These are phyloP conservation scores for Xerocomellus intermedius DNA, from an alignment of 768 basidiomycete genomes.

Conservation along the genomic window DNA sequence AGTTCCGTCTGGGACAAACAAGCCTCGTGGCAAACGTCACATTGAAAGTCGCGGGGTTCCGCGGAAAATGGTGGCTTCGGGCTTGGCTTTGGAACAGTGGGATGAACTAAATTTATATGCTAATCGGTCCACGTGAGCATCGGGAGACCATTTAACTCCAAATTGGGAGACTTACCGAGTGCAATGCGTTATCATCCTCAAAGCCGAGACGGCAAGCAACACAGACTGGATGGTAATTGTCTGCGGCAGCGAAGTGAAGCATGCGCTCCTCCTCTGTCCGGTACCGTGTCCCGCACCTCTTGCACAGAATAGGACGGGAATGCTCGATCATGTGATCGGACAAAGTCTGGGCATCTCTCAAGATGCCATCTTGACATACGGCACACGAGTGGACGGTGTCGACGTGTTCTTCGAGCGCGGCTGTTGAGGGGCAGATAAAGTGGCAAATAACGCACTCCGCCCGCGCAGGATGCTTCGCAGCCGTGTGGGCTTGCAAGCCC, in stretches of 20 bases:
- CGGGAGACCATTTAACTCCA: constrained; percentile 1
- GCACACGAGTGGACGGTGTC: constrained; percentile 26
- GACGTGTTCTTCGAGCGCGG: constrained; percentile 27
- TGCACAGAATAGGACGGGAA: constrained; percentile 27
- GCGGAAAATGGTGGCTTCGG: constrained; percentile 10
- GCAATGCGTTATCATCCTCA: constrained; percentile 32
- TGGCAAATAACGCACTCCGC: constrained; percentile 28
- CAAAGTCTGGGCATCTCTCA: constrained; percentile 25
- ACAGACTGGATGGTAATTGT: constrained; percentile 39
- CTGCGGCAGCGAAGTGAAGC: constrained; percentile 38
- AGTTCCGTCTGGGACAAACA: constrained; percentile 25
- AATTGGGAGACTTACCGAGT: constrained; percentile 26
- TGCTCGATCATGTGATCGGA: constrained; percentile 31
- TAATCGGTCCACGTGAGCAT: constrained; percentile 13
- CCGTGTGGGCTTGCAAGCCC: constrained; percentile 25
- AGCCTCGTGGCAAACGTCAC: constrained; percentile 25
- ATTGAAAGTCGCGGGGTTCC: constrained; percentile 14
- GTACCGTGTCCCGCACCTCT: constrained; percentile 31
- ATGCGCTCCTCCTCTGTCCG: constrained; percentile 36
- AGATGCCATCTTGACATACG: constrained; percentile 30
- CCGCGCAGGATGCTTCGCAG: constrained; percentile 23
- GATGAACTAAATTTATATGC: constrained; percentile 19
- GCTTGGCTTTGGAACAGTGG: constrained; percentile 13
- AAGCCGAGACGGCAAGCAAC: constrained; percentile 33
- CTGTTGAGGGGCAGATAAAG: constrained; percentile 19